phyloP scores from a whole-genome alignment of 805 yeast genomes.

The Priceomyces castillae region DNA sequence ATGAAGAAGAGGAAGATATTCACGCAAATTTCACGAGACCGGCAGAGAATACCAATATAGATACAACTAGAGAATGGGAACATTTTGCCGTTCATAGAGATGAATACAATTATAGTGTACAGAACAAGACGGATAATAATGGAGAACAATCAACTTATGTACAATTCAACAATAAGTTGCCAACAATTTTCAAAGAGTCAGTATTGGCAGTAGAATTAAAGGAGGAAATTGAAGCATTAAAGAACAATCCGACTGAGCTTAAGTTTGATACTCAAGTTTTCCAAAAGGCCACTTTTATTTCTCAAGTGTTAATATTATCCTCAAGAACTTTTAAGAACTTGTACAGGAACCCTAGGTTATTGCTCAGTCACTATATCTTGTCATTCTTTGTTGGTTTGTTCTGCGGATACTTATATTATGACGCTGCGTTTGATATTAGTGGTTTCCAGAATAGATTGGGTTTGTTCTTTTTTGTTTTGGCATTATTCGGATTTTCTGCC shows the following conservation, averaged over 20 bases:
- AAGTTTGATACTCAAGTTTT: conserved; percentile 32
- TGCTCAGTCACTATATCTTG: conserved; percentile 78
- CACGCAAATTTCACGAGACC: conserved; percentile 29
- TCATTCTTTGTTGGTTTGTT: conserved; percentile 76
- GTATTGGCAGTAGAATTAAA: conserved; percentile 39
- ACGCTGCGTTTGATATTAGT: conserved; percentile 82
- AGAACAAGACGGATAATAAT: conserved; percentile 12
- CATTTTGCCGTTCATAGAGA: conserved; percentile 81
- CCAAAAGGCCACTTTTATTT: conserved; percentile 54
- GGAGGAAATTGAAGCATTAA: conserved; percentile 32
- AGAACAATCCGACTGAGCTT: conserved; percentile 21
- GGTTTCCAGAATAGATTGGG: conserved; percentile 97
- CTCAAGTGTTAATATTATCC: conserved; percentile 72
- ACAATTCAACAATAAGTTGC: conserved; percentile 27
- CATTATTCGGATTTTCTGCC: conserved; percentile 92
- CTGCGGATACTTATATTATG: conserved; percentile 82
- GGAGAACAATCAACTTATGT: conserved; percentile 22
- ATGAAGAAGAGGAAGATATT: conserved; percentile 14
- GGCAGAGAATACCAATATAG: conserved; percentile 24
- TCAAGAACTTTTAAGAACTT: conserved; percentile 89
- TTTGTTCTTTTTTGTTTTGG: conserved; percentile 82
- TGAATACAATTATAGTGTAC: conserved; percentile 43
- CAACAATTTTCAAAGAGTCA: conserved; percentile 38
- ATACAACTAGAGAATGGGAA: conserved; percentile 79
- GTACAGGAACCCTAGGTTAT: conserved; percentile 87